Percentiles rank a stretch among this genome's conserved stretches.
Evolutionary conservation across 176 grass and related monocot genomes (phyloP).

Genomic region (Typha latifolia): DNA sequence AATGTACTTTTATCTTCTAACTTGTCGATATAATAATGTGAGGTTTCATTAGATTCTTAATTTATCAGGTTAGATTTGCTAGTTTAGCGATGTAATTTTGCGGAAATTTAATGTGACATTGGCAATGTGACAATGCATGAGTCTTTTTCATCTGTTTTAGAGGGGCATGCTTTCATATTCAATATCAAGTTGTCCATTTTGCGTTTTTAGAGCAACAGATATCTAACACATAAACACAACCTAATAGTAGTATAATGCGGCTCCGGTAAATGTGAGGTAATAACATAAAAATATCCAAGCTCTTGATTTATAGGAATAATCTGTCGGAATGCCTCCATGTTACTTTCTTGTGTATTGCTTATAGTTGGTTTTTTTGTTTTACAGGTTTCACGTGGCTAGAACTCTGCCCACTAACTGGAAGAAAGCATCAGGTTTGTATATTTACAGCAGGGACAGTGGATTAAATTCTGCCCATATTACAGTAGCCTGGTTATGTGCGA

Average conservation of each 20-base stretch:
- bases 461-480: no score
- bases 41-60: not conserved
- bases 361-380: constrained; percentile 11
- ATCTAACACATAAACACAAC: not conserved
- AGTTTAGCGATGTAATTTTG: not conserved
- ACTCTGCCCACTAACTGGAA: constrained; percentile 72
- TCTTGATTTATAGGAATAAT: no score
- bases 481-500: not conserved
- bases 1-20: no score
- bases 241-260: not conserved
- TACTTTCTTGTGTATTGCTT: not conserved
- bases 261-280: not conserved
- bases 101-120: not conserved
- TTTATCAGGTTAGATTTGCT: not conserved
- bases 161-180: not conserved
- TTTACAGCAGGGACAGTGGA: no score
- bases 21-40: not conserved
- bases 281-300: no score
- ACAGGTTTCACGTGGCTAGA: constrained; percentile 79
- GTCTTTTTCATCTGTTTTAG: no score
- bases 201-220: not conserved
- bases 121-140: not conserved
- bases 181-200: not conserved
- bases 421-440: constrained; percentile 85
- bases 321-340: not conserved